Base-by-base conservation (phyloP, 495 filamentous ascomycete species). In the Friedmanniomyces simplex region DNA sequence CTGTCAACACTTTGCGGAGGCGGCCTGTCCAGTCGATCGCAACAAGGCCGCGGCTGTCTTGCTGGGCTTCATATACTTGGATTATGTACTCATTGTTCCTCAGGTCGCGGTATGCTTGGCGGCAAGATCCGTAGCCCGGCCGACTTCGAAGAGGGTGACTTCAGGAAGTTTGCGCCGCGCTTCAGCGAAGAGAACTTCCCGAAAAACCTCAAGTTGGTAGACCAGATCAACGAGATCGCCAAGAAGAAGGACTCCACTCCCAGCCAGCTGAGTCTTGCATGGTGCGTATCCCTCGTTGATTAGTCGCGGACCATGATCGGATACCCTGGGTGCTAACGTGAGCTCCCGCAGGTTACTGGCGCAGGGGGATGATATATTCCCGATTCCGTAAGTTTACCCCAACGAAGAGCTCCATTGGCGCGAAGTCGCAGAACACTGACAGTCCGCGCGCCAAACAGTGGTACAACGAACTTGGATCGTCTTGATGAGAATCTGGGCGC, bases 41-140 rank as follows among this genome's bases (percentile, higher is more conserved):
- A n/a, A n/a, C n/a, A n/a, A n/a, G n/a, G n/a, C n/a, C n/a, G n/a
- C n/a, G n/a, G n/a, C n/a, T n/a, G n/a, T n/a, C n/a, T n/a, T n/a
- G n/a, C n/a, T n/a, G n/a, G n/a, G n/a, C n/a, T n/a, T n/a, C n/a
- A n/a, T 13, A n/a, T 43, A 3, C 3, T 5, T 43, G 20, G 14
- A 3, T 5, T 26, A 3, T 49, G 13, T 26, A 22, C 24, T 36
- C 1, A 51, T 51, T 24, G 67, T 51, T 32, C 11, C 6, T 67
- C 79, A 0, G 77, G 82, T 0, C 76, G 74, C 1, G 84, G 83
- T 14, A 66, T 85, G 16, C 63, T 87, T 25, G 77, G 74, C 0
- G 81, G 79, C 4, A 53, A 71, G 2, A 72, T 77, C 66, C 65
- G 66, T 34, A 72, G 67, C 2, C 65, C 50, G 0, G 70, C 67